These are phyloP conservation scores for Phlyctochytrium arcticum DNA, from an alignment of 192 early-diverging fungal genomes.

Conservation along the genomic window DNA sequence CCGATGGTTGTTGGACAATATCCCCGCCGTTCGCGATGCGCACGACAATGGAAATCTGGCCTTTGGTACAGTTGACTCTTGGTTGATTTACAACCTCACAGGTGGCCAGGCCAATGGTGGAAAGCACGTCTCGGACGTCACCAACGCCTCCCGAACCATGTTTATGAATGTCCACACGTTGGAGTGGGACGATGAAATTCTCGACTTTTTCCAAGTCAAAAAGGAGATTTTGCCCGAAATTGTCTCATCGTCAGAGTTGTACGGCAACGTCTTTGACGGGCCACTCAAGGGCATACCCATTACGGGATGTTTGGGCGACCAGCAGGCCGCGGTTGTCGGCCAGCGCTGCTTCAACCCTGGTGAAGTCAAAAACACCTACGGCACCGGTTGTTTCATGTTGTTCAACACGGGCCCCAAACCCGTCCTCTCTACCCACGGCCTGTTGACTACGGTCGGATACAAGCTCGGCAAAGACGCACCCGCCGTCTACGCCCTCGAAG, in stretches of 20 bases:
- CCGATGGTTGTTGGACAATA: constrained; percentile 88
- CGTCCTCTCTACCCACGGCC: constrained; percentile 75
- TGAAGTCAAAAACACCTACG: constrained; percentile 93
- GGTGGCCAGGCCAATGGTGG: constrained; percentile 70
- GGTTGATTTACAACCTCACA: constrained; percentile 91
- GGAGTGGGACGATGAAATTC: constrained; percentile 64
- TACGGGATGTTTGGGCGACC: constrained; percentile 89
- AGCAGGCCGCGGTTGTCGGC: constrained; percentile 93
- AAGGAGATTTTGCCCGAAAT: constrained; percentile 70
- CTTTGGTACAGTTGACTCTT: constrained; percentile 91
- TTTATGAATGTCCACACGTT: constrained; percentile 83
- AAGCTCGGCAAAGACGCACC: constrained; percentile 69
- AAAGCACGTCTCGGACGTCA: constrained; percentile 82
- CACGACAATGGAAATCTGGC: constrained; percentile 66
- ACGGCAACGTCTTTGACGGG: constrained; percentile 56
- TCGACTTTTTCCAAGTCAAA: constrained; percentile 72
- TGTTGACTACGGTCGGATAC: constrained; percentile 88
- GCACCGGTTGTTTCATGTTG: constrained; percentile 95
- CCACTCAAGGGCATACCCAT: constrained; percentile 70
- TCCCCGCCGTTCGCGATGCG: constrained; percentile 63
- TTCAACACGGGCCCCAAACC: constrained; percentile 81
- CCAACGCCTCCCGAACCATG: constrained; percentile 94
- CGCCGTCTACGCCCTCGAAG: constrained; percentile 83
- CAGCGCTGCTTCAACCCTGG: constrained; percentile 85
- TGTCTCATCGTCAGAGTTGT: constrained; percentile 72